These are phyloP conservation scores for Linum tenue DNA, from an alignment of 345 rosid species.

Conservation along the genomic window DNA sequence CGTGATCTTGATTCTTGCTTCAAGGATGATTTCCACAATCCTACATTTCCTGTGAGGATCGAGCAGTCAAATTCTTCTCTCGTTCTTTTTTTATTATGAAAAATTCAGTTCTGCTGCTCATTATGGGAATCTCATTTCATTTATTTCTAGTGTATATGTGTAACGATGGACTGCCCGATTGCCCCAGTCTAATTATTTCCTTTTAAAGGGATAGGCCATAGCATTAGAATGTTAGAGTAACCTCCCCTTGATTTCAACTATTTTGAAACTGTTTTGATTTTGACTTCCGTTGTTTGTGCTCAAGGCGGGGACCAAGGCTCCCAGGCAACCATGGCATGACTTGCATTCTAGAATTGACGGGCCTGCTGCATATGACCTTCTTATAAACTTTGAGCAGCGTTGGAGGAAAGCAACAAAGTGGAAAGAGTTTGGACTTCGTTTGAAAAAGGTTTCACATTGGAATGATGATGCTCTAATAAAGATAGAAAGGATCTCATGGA, in stretches of 20 bases:
- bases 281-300: slow-evolving; percentile 2
- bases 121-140: not conserved
- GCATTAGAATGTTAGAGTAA: not conserved
- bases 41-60: slow-evolving; percentile 68
- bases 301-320: slow-evolving; percentile 63
- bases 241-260: slow-evolving; percentile 7
- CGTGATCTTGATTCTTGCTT: slow-evolving; percentile 56
- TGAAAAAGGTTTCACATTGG: slow-evolving; percentile 58
- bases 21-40: slow-evolving; percentile 78
- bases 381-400: slow-evolving; percentile 93
- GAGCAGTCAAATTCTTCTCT: not conserved
- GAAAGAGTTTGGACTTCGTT: slow-evolving; percentile 55
- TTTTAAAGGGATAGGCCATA: not conserved
- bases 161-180: not conserved
- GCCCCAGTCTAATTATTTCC: not conserved
- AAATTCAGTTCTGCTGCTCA: not conserved
- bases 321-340: slow-evolving; percentile 98
- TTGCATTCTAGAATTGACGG: slow-evolving; percentile 86
- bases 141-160: not conserved
- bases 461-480: slow-evolving; percentile 70
- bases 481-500: slow-evolving; percentile 91
- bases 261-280: slow-evolving; percentile 7
- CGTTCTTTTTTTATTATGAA: not conserved
- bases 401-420: slow-evolving; percentile 82
- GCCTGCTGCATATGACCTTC: slow-evolving; percentile 91